phyloP scores from a whole-genome alignment of 805 yeast species.

The Yamadazyma scolyti region DNA sequence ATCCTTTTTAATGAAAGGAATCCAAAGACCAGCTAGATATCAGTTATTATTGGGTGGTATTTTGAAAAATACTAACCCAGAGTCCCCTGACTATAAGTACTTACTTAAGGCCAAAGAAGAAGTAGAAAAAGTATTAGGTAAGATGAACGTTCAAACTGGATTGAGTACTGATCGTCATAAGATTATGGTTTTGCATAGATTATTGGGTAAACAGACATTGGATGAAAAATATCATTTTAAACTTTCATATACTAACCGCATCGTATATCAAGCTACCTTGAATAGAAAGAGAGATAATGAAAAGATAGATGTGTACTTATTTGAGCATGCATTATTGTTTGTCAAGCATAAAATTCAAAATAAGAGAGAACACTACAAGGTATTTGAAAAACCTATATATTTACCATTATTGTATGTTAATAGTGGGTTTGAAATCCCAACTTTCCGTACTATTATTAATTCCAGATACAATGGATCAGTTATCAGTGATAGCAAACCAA shows the following conservation, averaged over 20 bases:
- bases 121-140: slow-evolving; percentile 68
- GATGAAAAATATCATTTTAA: slow-evolving; percentile 85
- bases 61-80: slow-evolving; percentile 75
- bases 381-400: slow-evolving; percentile 85
- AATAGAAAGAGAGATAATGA: slow-evolving; percentile 68
- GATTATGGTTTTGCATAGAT: slow-evolving; percentile 63
- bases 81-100: slow-evolving; percentile 65
- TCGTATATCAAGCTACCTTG: slow-evolving; percentile 74
- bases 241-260: slow-evolving; percentile 75
- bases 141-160: slow-evolving; percentile 86
- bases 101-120: slow-evolving; percentile 71
- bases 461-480: slow-evolving; percentile 32
- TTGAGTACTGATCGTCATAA: slow-evolving; percentile 91
- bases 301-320: slow-evolving; percentile 78
- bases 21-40: slow-evolving; percentile 93
- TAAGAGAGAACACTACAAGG: slow-evolving; percentile 88
- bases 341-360: slow-evolving; percentile 83
- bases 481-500: slow-evolving; percentile 30
- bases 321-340: slow-evolving; percentile 84
- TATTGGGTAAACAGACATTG: slow-evolving; percentile 66
- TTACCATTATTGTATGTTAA: slow-evolving; percentile 71
- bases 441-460: slow-evolving; percentile 43
- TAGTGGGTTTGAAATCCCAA: slow-evolving; percentile 75
- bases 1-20: slow-evolving; percentile 91
- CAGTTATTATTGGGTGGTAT: slow-evolving; percentile 81